phyloP scores from a whole-genome alignment of 345 rosid genomes.

The Barbarea vulgaris region DNA sequence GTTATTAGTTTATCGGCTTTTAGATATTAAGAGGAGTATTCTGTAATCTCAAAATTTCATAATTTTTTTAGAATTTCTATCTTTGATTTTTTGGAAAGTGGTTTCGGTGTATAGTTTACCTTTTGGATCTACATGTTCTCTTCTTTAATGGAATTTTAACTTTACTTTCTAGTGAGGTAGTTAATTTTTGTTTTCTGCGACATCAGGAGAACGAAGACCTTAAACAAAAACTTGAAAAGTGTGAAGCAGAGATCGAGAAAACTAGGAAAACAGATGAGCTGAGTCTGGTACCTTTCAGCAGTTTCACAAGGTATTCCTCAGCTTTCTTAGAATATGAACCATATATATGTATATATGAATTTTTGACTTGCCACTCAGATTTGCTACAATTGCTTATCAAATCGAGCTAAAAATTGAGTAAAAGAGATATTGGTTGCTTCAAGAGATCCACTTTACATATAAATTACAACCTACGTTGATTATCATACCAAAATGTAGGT shows the following conservation, averaged over 20 bases:
- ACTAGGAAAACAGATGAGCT: constrained; percentile 70
- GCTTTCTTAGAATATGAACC: constrained; percentile 4
- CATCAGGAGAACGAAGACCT: constrained; percentile 68
- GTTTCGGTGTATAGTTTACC: constrained; percentile 2
- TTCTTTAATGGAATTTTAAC: neutral
- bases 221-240: constrained; percentile 67
- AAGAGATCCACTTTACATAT: constrained; percentile 4
- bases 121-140: constrained; percentile 11
- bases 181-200: constrained; percentile 29
- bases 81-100: constrained; percentile 3
- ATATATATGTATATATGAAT: neutral
- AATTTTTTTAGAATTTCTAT: constrained; percentile 7
- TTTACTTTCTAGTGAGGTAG: constrained; percentile 1
- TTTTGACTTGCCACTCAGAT: neutral
- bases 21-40: neutral
- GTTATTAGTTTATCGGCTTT: neutral
- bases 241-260: constrained; percentile 80
- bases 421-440: neutral
- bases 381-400: constrained; percentile 16
- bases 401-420: constrained; percentile 1
- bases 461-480: neutral
- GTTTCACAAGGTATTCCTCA: constrained; percentile 56
- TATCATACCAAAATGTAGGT: constrained; percentile 1
- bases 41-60: neutral
- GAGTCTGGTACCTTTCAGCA: constrained; percentile 67